These are phyloP conservation scores for Melastoma malabathricum DNA, from an alignment of 345 rosid genomes.

Conservation along the genomic window DNA sequence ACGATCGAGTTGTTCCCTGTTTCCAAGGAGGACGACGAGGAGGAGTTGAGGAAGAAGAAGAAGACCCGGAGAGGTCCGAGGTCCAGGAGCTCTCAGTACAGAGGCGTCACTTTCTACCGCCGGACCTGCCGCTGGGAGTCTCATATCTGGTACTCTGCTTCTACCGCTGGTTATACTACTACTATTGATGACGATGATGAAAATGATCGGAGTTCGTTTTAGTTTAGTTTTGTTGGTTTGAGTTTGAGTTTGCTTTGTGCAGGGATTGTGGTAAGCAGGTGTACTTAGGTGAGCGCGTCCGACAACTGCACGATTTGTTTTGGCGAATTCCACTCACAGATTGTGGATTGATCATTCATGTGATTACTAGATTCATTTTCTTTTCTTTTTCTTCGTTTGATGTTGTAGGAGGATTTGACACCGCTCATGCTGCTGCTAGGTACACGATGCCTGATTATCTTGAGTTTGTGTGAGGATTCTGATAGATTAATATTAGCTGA, in stretches of 20 bases:
- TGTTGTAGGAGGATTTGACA: conserved; percentile 70
- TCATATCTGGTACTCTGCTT: too few species aligned
- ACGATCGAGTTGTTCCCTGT: too few species aligned
- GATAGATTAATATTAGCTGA: background rate
- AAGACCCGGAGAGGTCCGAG: too few species aligned
- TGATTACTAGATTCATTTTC: background rate
- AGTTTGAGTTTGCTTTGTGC: conserved; percentile 9
- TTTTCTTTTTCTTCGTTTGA: conserved; percentile 1
- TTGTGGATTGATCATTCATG: background rate
- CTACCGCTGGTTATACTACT: too few species aligned
- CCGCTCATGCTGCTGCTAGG: conserved; percentile 91
- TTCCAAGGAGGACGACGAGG: too few species aligned
- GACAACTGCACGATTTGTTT: background rate
- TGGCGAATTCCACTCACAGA: background rate
- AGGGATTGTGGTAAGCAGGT: conserved; percentile 92
- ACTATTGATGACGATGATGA: too few species aligned
- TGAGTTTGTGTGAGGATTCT: background rate
- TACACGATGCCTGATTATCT: conserved; percentile 4
- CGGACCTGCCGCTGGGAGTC: too few species aligned
- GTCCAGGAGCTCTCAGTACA: too few species aligned
- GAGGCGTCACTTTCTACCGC: too few species aligned
- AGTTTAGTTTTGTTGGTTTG: too few species aligned
- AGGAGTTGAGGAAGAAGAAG: too few species aligned
- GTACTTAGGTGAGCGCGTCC: conserved; percentile 38
- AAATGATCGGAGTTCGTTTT: too few species aligned